Evolutionary conservation across 768 basidiomycete genomes (phyloP).

Genomic region (Suillus fuscotomentosus): DNA sequence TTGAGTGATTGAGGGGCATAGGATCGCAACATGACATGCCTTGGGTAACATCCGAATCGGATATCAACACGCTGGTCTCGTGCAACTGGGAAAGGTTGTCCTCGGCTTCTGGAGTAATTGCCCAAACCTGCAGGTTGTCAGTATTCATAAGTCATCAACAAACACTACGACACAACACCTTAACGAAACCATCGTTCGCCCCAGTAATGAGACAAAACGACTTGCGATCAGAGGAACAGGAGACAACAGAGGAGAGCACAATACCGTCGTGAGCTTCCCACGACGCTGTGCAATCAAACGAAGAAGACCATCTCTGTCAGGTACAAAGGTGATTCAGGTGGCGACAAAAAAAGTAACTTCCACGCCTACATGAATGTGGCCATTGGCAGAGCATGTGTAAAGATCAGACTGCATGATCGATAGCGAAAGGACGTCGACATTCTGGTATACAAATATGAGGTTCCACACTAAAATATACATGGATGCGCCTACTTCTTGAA

Average conservation of each 20-base stretch:
- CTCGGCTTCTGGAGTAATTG: slow-evolving; percentile 32
- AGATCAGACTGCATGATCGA: slow-evolving; percentile 66
- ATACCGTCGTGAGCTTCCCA: slow-evolving; percentile 85
- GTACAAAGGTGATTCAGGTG: not conserved
- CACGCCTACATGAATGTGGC: slow-evolving; percentile 60
- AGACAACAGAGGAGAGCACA: slow-evolving; percentile 74
- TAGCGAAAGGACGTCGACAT: slow-evolving; percentile 80
- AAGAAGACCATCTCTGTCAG: slow-evolving; percentile 71
- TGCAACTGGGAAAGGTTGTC: not conserved
- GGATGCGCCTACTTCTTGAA: slow-evolving; percentile 60
- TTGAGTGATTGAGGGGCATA: slow-evolving; percentile 5
- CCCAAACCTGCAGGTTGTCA: slow-evolving; percentile 48
- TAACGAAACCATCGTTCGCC: slow-evolving; percentile 83
- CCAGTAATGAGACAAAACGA: slow-evolving; percentile 61
- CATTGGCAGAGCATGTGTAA: slow-evolving; percentile 66
- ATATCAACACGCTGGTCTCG: no score
- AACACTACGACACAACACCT: slow-evolving; percentile 44
- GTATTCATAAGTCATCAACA: not conserved
- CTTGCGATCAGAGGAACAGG: slow-evolving; percentile 29
- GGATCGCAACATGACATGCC: slow-evolving; percentile 16
- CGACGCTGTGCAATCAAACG: slow-evolving; percentile 81
- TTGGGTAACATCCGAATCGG: slow-evolving; percentile 1
- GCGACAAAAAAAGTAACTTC: not conserved
- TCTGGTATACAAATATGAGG: slow-evolving; percentile 35
- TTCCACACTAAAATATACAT: not conserved